Evolutionary conservation across 495 filamentous ascomycete genomes (phyloP), one percentile per base, ranked within the genome.

Genomic region (Chaetomium cochliodes): DNA sequence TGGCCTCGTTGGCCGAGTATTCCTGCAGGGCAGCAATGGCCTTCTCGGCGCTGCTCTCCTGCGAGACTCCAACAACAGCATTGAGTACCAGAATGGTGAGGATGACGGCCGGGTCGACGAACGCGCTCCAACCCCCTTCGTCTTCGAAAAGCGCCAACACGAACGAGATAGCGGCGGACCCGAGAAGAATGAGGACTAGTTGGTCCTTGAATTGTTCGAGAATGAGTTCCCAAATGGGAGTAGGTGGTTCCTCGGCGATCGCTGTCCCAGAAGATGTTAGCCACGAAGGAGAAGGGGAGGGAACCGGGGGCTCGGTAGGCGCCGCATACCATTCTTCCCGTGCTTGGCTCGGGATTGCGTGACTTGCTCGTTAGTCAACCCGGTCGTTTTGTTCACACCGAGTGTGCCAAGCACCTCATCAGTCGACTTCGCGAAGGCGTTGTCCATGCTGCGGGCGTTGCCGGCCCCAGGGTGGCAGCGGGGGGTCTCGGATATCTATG

Each of bases 201-300:
- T 99, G 96, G 73, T 99, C 96, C 78, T 99, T 96, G 82, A 99
- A 99, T 77, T 99, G 96, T 76, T 99, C 96, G 58, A 98, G 82
- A 49, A 99, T 89, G 65, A 99, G 86, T 76, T 97, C 83, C 93
- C 94, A 99, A 53, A 99, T 72, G 42, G 96, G 96, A 18, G 94
- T 98, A n/a, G 96, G 91, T 50, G 96, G 93, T 59, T 98, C 96
- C 78, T 99, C 94, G 18, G 92, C 88, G 62, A 99, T 87, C 60
- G 92, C 94, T 98, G 74, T 62, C 46, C 65, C 46, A 47, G 37
- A 46, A 33, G 62, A n/a, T 57, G 58, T 63, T 50, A 66, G 52
- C 49, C 47, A 56, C 50, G 16, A 42, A 9, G 15, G 39, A 47
- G 47, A 16, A 49, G 47, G 23, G 25, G 18, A 51, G 65, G 60